Evolutionary conservation across 75 land plant species (phyloP), one percentile per base, ranked within the genome.

Genomic region (Picea glauca): DNA sequence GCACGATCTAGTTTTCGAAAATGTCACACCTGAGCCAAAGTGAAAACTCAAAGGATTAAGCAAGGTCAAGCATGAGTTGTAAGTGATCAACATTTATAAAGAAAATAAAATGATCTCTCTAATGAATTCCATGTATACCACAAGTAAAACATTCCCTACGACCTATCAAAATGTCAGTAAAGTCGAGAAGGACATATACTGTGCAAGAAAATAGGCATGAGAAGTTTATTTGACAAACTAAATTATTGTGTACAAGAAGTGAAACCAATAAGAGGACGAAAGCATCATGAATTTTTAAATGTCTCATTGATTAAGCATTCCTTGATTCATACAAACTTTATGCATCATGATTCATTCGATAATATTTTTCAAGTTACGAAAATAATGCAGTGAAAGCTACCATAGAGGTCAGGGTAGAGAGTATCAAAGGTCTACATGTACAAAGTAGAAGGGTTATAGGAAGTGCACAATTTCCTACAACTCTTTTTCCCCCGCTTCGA

Each of bases 371-470:
- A 20, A 68, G 12, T 38, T 20, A 68, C n/a, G 20, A 38, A 40
- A 67, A 6, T 13, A 50, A 75, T 57, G 56, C 4, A 75, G n/a
- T 75, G 58, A 57, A 31, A 17, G 30, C 23, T 31, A 54, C 9
- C 15, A 58, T 5, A 43, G 58, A 9, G 11, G n/a, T 75, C 76
- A 75, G 58, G 56, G 23, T 26, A 56, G 20, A 26, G 33, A 13
- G 77, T 54, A 75, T 9, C 32, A 54, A 75, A 31, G 35, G 20
- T 35, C 58, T 62, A 82, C 84, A 76, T 78, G 84, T 82, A 76
- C 79, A 79, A 58, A 82, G 21, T 5, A 82, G 35, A 54, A 82
- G 60, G 76, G 56, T 67, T 46, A 82, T 20, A 56, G 62, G 64
- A 43, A 46, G 62, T 33, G 76, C 76, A 54, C 80, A 82, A 21